These are phyloP conservation scores for Albophoma yamanashiensis DNA, from an alignment of 2,329 filamentous ascomycete species.

Conservation along the genomic window DNA sequence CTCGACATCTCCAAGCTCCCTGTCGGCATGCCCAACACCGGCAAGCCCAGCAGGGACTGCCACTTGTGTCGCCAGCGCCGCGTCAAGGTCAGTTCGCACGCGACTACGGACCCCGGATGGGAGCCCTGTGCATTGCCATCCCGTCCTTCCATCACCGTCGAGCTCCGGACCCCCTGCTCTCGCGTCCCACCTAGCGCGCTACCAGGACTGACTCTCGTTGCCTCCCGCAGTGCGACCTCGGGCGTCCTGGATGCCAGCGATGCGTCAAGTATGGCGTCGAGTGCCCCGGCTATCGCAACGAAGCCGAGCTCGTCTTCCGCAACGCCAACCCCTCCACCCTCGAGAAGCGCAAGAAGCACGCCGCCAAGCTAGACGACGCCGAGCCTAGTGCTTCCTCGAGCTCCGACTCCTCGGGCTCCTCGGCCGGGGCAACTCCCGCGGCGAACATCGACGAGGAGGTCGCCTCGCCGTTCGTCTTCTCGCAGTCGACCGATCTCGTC, in stretches of 20 bases:
- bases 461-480: not conserved
- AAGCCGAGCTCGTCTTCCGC: constrained; percentile 28
- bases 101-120: not conserved
- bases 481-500: constrained; percentile 4
- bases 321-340: constrained; percentile 17
- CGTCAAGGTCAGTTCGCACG: constrained; percentile 23
- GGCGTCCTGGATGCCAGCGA: constrained; percentile 25
- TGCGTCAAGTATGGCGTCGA: constrained; percentile 28
- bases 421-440: not conserved
- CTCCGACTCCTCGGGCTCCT: constrained; percentile 3
- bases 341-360: constrained; percentile 20
- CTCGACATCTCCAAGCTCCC: not conserved
- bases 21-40: constrained; percentile 26
- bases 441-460: not conserved
- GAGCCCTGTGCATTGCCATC: not conserved
- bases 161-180: not conserved
- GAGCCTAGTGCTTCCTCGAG: constrained; percentile 1
- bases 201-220: not conserved
- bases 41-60: constrained; percentile 28
- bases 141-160: not conserved
- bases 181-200: not conserved
- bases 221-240: constrained; percentile 25
- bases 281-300: constrained; percentile 28
- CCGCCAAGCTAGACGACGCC: constrained; percentile 1
- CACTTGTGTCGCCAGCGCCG: constrained; percentile 27